Evolutionary conservation across 345 rosid species (phyloP), one percentile per base, ranked within the genome.

Genomic region (Erysimum cheiranthoides): DNA sequence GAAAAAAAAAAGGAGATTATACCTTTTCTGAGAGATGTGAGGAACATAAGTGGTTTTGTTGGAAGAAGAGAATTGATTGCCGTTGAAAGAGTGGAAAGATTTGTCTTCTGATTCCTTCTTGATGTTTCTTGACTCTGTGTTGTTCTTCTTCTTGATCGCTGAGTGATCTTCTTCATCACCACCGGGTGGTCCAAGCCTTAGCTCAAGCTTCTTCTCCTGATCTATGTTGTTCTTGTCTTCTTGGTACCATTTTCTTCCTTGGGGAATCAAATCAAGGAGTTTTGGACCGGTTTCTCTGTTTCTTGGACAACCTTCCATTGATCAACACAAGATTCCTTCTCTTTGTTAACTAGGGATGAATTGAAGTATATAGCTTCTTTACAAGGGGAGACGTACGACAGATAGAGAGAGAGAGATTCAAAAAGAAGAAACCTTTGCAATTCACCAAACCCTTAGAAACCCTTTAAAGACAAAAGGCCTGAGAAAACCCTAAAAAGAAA

Each of bases 171-270:
- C 88, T 67, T 90, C 88, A 59, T 78, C 73, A 16, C 35, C 57
- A 52, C 94, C 96, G 0, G 99, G 99, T 39, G 90, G 97, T 83
- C 88, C 98, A 61, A 95, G 97, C 90, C 97, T 90, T 13, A 93
- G 92, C 77, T 95, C 99, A 54, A 95, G 97, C 82, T 88, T 85
- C 76, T 84, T 87, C 77, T 90, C 97, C 36, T 85, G 93, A 49
- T 88, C 82, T 32, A 77, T 71, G 71, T 70, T 78, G 56, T 66
- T 64, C 6, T 76, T 75, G 8, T 66, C 84, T n/a, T 81, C 83
- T 9, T 66, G 65, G 34, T 71, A 72, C 71, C 83, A 79, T 68
- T 70, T 79, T 79, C 86, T 80, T 61, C 76, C 82, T 68, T 81
- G 86, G 2, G 87, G 78, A 50, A 87, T 90, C 87, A 92, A 82